phyloP scores from a whole-genome alignment of 176 grass and related monocot genomes.

The Alopecurus myosuroides region DNA sequence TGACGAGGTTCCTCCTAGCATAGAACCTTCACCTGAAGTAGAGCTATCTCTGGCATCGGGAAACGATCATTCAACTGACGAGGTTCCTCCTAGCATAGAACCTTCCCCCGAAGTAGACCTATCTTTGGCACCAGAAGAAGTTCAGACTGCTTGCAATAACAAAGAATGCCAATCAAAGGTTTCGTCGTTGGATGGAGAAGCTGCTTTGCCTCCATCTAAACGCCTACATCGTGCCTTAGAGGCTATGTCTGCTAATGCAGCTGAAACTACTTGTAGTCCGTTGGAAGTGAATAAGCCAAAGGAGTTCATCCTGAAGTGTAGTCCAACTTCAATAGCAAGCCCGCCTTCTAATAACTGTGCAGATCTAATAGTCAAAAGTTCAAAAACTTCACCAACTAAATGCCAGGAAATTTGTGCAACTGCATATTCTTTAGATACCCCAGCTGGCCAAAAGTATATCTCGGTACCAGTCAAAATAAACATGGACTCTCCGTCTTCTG shows the following conservation, averaged over 20 bases:
- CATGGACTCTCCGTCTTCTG: slow-evolving; percentile 4
- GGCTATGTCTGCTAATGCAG: slow-evolving; percentile 93
- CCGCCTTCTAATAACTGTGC: slow-evolving; percentile 15
- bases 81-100: not conserved
- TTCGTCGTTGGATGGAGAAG: slow-evolving; percentile 58
- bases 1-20: not conserved
- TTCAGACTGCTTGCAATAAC: slow-evolving; percentile 33
- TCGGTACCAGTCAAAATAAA: not conserved
- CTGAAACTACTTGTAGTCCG: slow-evolving; percentile 39
- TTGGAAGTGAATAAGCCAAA: slow-evolving; percentile 35
- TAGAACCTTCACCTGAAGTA: slow-evolving; percentile 35
- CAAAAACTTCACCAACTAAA: slow-evolving; percentile 21
- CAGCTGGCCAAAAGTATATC: slow-evolving; percentile 4
- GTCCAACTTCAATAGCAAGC: slow-evolving; percentile 6
- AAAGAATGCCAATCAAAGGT: slow-evolving; percentile 41
- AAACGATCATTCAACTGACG: not conserved
- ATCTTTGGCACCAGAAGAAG: slow-evolving; percentile 6
- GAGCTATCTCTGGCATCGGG: not conserved
- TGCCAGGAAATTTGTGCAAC: not conserved
- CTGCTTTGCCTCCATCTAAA: slow-evolving; percentile 98
- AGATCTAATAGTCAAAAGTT: slow-evolving; percentile 20
- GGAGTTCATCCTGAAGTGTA: slow-evolving; percentile 26
- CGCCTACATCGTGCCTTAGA: slow-evolving; percentile 94
- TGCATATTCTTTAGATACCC: slow-evolving; percentile 28
- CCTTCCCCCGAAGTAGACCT: slow-evolving; percentile 27